Evolutionary conservation across 2,329 filamentous ascomycete species (phyloP).

Genomic region (Microascus cirrosus): DNA sequence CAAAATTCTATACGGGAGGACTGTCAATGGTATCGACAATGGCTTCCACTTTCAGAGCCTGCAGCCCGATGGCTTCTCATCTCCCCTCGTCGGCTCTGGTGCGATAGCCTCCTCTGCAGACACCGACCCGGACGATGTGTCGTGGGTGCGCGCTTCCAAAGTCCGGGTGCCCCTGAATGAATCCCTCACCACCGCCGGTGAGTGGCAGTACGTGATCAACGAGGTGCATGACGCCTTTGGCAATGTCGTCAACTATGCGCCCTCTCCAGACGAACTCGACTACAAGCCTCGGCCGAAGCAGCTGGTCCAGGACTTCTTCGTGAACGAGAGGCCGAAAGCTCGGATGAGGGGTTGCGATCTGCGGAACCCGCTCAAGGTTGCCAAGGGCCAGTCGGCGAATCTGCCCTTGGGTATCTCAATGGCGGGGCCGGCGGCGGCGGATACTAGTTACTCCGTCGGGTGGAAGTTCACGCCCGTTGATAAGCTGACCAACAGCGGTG

Average conservation of each 20-base stretch:
- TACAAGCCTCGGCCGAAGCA: conserved; percentile 46
- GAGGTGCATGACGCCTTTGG: conserved; percentile 87
- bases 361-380: conserved; percentile 70
- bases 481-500: conserved; percentile 56
- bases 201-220: conserved; percentile 84
- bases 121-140: conserved; percentile 52
- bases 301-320: conserved; percentile 66
- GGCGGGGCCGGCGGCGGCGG: conserved; percentile 32
- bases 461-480: conserved; percentile 76
- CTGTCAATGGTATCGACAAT: conserved; percentile 71
- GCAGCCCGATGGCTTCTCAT: conserved; percentile 76
- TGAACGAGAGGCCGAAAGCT: conserved; percentile 75
- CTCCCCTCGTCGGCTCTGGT: conserved; percentile 55
- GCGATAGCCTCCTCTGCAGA: conserved; percentile 41
- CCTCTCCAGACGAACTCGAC: conserved; percentile 56
- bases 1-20: conserved; percentile 84
- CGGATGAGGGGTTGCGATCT: conserved; percentile 66
- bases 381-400: conserved; percentile 55
- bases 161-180: conserved; percentile 83
- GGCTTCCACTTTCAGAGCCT: conserved; percentile 88
- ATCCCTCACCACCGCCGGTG: conserved; percentile 65
- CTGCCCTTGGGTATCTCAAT: conserved; percentile 62
- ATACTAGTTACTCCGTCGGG: conserved; percentile 59
- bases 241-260: conserved; percentile 68
- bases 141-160: conserved; percentile 68